Percentiles rank a stretch among this genome's conserved stretches.
Evolutionary conservation across 2,329 filamentous ascomycete species (phyloP).

Genomic region (Cercospora sp.): DNA sequence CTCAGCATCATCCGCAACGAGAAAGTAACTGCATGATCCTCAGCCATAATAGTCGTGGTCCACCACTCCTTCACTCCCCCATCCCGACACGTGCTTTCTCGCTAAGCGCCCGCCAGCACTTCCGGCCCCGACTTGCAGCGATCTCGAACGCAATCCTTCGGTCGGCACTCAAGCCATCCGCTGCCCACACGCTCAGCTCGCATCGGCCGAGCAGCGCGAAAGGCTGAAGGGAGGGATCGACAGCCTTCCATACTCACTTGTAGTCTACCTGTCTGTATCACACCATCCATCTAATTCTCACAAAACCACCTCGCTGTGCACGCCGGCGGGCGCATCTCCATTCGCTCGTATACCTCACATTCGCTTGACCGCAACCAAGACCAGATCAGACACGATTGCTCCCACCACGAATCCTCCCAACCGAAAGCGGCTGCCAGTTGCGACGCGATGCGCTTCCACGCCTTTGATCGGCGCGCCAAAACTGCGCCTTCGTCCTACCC

Average conservation of each 20-base stretch:
- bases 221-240: slow-evolving; percentile 1
- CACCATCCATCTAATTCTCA: not conserved
- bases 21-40: not conserved
- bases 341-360: not conserved
- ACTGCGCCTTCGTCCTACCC: slow-evolving; percentile 51
- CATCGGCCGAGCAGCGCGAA: not conserved
- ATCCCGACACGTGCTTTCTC: not conserved
- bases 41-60: not conserved
- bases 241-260: not conserved
- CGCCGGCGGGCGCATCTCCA: not conserved
- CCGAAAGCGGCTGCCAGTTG: not conserved
- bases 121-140: not conserved
- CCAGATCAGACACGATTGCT: not conserved
- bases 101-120: not conserved
- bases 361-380: slow-evolving; percentile 1
- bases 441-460: slow-evolving; percentile 19
- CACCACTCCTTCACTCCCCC: not conserved
- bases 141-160: not conserved
- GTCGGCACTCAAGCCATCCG: slow-evolving; percentile 3
- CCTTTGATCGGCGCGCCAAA: slow-evolving; percentile 35
- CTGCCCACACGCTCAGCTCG: slow-evolving; percentile 3
- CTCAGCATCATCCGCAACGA: not conserved
- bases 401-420: not conserved
- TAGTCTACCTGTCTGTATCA: not conserved
- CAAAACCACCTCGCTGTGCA: not conserved